phyloP scores from a whole-genome alignment of 805 yeast genomes.

The Lipomyces anomalus region DNA sequence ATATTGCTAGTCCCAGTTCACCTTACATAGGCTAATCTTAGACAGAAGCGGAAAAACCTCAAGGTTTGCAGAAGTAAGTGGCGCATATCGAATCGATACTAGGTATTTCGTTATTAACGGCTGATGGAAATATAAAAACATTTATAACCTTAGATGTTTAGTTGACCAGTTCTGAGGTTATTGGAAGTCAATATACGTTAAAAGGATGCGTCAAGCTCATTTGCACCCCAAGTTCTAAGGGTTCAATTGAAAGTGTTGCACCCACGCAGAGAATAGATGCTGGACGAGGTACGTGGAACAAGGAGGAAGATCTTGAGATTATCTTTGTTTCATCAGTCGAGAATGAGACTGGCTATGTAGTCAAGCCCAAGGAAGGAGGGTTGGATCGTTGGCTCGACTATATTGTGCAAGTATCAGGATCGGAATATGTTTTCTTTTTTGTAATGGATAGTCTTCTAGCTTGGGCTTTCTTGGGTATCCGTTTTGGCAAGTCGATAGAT shows the following conservation, averaged over 20 bases:
- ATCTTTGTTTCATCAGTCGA: not conserved
- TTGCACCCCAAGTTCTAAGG: not conserved
- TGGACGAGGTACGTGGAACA: not conserved
- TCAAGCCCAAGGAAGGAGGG: not conserved
- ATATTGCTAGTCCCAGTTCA: no score
- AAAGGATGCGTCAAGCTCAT: not conserved
- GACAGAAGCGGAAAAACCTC: no score
- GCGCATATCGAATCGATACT: no score
- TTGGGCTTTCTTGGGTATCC: constrained; percentile 15
- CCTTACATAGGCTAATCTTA: no score
- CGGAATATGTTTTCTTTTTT: constrained; percentile 9
- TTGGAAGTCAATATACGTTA: no score
- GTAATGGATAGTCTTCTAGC: constrained; percentile 5
- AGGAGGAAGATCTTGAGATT: no score
- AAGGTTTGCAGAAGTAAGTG: no score
- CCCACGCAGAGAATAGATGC: not conserved
- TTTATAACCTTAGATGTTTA: no score
- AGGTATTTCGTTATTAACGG: no score
- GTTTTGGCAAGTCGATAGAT: not conserved
- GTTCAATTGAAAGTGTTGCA: not conserved
- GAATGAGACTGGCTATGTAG: not conserved
- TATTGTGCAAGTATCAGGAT: constrained; percentile 5
- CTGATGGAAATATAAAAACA: no score
- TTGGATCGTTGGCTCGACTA: constrained; percentile 12
- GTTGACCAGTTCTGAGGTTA: no score